Conservation (phyloP, 2,329 filamentous ascomycete genomes). For the Cercospora berteroae region DNA sequence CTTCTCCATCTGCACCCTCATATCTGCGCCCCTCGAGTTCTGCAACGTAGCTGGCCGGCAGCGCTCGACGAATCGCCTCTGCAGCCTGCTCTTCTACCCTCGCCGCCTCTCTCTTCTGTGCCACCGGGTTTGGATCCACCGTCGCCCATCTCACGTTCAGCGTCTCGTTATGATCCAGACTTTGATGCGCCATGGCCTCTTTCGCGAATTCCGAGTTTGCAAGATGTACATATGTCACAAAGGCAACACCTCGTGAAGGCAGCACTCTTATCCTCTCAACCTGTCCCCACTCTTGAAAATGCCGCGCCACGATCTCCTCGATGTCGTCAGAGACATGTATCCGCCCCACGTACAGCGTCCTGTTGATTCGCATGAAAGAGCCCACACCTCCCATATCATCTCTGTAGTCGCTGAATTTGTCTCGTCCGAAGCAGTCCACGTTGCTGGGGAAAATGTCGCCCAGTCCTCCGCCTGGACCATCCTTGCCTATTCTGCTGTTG, state of each 20-base stretch:
- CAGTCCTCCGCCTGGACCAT: slow-evolving; percentile 44
- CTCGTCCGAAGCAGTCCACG: slow-evolving; percentile 89
- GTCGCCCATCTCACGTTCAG: slow-evolving; percentile 97
- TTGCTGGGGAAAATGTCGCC: slow-evolving; percentile 92
- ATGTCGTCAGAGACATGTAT: slow-evolving; percentile 97
- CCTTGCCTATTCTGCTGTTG: slow-evolving; percentile 44
- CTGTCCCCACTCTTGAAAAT: slow-evolving; percentile 96
- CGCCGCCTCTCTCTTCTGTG: slow-evolving; percentile 84
- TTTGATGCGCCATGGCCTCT: slow-evolving; percentile 86
- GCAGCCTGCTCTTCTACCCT: slow-evolving; percentile 94
- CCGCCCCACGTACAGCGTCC: slow-evolving; percentile 87
- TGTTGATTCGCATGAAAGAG: slow-evolving; percentile 87
- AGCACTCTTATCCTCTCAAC: slow-evolving; percentile 83
- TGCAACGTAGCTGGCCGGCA: slow-evolving; percentile 86
- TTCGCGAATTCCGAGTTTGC: slow-evolving; percentile 84
- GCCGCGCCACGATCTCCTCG: slow-evolving; percentile 88
- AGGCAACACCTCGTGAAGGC: slow-evolving; percentile 85
- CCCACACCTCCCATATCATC: slow-evolving; percentile 98
- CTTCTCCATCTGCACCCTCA: slow-evolving; percentile 62
- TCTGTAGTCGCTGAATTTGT: slow-evolving; percentile 88
- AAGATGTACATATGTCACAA: slow-evolving; percentile 91
- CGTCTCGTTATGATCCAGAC: slow-evolving; percentile 85
- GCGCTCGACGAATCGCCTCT: slow-evolving; percentile 81
- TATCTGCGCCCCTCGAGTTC: slow-evolving; percentile 78
- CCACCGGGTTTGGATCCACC: slow-evolving; percentile 90